Conservation (phyloP, 495 filamentous ascomycete species). For the Xylaria cubensis region DNA sequence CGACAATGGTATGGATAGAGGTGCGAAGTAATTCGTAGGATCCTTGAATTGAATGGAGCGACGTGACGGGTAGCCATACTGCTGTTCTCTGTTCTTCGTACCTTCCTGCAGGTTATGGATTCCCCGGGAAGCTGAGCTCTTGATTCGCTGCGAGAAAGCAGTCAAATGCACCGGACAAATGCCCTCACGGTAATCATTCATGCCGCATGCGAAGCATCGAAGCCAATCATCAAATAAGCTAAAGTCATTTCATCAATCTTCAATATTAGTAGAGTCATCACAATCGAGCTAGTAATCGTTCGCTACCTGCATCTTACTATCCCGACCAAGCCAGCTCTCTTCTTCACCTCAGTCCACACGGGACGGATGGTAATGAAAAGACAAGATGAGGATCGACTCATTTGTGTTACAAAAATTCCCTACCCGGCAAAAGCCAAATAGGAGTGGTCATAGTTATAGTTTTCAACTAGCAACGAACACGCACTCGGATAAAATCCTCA, state of each 20-base stretch:
- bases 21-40: too few relatives aligned
- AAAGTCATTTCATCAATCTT: background rate
- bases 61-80: too few relatives aligned
- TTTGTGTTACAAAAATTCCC: slow-evolving; percentile 53
- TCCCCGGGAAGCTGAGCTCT: too few relatives aligned
- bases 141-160: too few relatives aligned
- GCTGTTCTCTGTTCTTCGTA: background rate
- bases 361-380: slow-evolving; percentile 40
- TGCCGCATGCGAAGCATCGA: background rate
- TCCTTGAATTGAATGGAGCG: too few relatives aligned
- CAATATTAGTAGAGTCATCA: background rate
- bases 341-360: slow-evolving; percentile 27
- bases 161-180: background rate
- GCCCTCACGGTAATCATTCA: background rate
- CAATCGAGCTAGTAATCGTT: background rate
- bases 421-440: slow-evolving; percentile 45
- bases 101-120: background rate
- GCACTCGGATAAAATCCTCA: slow-evolving; percentile 62
- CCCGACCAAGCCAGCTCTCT: slow-evolving; percentile 12
- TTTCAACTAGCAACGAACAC: slow-evolving; percentile 65
- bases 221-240: background rate
- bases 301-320: background rate
- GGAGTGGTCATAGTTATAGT: slow-evolving; percentile 57
- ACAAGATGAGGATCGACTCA: slow-evolving; percentile 14
- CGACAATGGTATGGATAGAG: too few relatives aligned